Evolutionary conservation across 1,139 yeast genomes (phyloP).

Genomic region (Sugiyamaella grinbergsii): DNA sequence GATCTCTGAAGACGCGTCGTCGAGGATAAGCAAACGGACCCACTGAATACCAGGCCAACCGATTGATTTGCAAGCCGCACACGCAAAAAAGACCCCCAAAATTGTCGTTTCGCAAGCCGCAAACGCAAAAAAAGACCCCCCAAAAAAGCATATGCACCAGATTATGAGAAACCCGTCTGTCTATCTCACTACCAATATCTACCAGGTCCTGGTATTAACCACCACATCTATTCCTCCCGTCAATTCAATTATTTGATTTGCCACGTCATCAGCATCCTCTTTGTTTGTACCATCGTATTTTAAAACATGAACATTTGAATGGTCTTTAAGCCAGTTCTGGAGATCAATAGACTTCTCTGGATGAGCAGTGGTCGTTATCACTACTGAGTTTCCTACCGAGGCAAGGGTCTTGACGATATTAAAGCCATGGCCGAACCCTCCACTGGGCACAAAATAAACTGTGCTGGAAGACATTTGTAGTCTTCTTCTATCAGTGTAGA

Average conservation of each 20-base stretch:
- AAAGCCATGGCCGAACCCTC: constrained; percentile 20
- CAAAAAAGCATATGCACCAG: too few species aligned
- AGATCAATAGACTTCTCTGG: constrained; percentile 17
- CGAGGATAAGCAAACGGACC: too few species aligned
- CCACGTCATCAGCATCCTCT: constrained; percentile 17
- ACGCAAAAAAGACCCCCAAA: too few species aligned
- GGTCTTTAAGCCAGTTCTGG: constrained; percentile 7
- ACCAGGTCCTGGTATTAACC: constrained; percentile 8
- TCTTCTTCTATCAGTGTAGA: background rate
- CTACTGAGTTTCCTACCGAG: constrained; percentile 11
- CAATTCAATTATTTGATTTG: constrained; percentile 17
- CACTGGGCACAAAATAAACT: constrained; percentile 22
- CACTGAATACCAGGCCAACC: too few species aligned
- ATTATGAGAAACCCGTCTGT: too few species aligned
- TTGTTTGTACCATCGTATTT: constrained; percentile 15
- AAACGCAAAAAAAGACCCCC: too few species aligned
- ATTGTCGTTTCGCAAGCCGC: too few species aligned
- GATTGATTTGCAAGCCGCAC: too few species aligned
- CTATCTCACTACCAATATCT: too few species aligned
- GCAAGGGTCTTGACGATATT: constrained; percentile 15
- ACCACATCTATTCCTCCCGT: constrained; percentile 21
- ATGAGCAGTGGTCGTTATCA: constrained; percentile 19
- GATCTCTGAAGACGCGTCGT: too few species aligned
- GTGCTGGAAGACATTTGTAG: constrained; percentile 5
- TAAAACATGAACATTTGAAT: constrained; percentile 21